Evolutionary conservation across 1,139 yeast genomes (phyloP), one percentile per base, ranked within the genome.

Genomic region (Hyphopichia khmerensis): DNA sequence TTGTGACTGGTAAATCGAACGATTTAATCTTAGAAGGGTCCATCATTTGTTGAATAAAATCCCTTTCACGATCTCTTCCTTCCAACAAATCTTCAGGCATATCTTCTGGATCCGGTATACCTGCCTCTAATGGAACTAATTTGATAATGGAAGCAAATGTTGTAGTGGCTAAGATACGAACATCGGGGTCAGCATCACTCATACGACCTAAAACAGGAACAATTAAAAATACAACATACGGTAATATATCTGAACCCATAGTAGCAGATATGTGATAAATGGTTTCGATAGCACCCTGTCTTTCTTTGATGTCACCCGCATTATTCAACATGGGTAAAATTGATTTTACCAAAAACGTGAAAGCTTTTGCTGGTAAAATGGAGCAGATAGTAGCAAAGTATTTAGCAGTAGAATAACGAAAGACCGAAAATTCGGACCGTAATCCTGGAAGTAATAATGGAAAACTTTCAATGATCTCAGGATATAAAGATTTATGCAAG

Each of bases 191-290:
- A 2, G 96, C 77, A 65, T 95, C 99, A 72, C 97, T 90, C 99
- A 95, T 95, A 61, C 99, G 79, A 40, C 99, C 99, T 53, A 95
- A 72, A 1, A 93, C 90, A 14, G 99, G 99, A 19, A 95, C 98
- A 61, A 95, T 89, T 56, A 95, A 76, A 62, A 93, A 95, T 32
- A 95, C 96, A 40, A 95, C 91, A 62, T 93, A 95, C 0, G 99
- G 99, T 45, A 95, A 70, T 44, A 95, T 89, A 49, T 81, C 86
- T 4, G 89, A 75, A 1, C 96, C 97, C 97, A 95, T 89, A 1
- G 87, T 78, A 19, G 77, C 73, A 1, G 96, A 82, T 42, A 93
- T 71, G 59, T 93, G 97, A 60, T 89, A 90, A 8, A 93, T 78
- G 24, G 95, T 80, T 65, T 95, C 99, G 44, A 90, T 85, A 4